Percentiles rank a stretch among this genome's conserved stretches.
phyloP scores from a whole-genome alignment of 352 stramenopile species.

The Phytophthora tentaculata region DNA sequence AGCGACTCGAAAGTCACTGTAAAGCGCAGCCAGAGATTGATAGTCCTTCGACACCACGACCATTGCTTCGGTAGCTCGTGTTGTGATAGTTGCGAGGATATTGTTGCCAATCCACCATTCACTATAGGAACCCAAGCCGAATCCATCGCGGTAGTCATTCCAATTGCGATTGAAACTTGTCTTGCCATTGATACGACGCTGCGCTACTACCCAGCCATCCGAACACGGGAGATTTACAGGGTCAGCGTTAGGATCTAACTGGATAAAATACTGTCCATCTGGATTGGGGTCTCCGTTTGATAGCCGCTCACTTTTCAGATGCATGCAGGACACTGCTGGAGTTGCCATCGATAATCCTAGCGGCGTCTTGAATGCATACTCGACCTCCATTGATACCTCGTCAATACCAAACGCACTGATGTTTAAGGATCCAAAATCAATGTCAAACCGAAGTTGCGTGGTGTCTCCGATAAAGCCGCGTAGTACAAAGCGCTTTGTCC shows the following conservation, averaged over 20 bases:
- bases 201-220: slow-evolving; percentile 65
- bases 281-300: slow-evolving; percentile 52
- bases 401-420: slow-evolving; percentile 64
- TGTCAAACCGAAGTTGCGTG: slow-evolving; percentile 47
- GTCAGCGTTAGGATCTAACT: slow-evolving; percentile 34
- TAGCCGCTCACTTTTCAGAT: slow-evolving; percentile 51
- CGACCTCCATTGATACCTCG: slow-evolving; percentile 66
- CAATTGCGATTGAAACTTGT: slow-evolving; percentile 69
- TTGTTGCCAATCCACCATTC: slow-evolving; percentile 76
- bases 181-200: slow-evolving; percentile 50
- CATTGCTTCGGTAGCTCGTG: slow-evolving; percentile 45
- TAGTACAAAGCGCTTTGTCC: slow-evolving; percentile 45
- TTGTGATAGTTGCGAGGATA: slow-evolving; percentile 44
- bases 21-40: slow-evolving; percentile 45
- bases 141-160: slow-evolving; percentile 64
- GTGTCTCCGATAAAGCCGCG: slow-evolving; percentile 46
- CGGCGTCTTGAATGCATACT: slow-evolving; percentile 57
- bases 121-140: slow-evolving; percentile 47
- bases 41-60: slow-evolving; percentile 61
- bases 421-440: slow-evolving; percentile 49
- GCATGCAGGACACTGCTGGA: slow-evolving; percentile 55
- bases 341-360: slow-evolving; percentile 52
- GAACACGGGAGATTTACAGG: slow-evolving; percentile 51
- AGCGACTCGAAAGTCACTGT: slow-evolving; percentile 54
- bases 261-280: slow-evolving; percentile 61